These are phyloP conservation scores for Didymella segeticola DNA, from an alignment of 2,329 filamentous ascomycete genomes.

Conservation along the genomic window DNA sequence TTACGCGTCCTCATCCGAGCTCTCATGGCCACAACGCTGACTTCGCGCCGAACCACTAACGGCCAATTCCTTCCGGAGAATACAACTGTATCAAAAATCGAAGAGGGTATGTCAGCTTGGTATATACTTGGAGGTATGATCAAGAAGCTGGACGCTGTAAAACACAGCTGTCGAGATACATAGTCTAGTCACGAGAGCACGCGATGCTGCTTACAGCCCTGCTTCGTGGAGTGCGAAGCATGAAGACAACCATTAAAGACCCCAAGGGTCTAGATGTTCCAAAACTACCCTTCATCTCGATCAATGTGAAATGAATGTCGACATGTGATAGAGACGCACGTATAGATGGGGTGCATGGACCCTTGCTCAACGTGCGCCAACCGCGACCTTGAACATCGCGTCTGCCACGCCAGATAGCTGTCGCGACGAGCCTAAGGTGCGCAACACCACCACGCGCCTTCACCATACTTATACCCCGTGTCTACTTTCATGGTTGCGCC, in stretches of 20 bases:
- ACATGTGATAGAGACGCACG: slow-evolving; percentile 15
- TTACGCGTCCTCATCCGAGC: background rate
- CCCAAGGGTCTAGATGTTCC: background rate
- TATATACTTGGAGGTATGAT: too few species aligned
- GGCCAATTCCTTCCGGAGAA: too few species aligned
- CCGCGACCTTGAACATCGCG: slow-evolving; percentile 38
- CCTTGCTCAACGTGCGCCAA: slow-evolving; percentile 35
- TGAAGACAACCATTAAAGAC: background rate
- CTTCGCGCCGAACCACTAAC: too few species aligned
- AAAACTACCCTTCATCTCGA: background rate
- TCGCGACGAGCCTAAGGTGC: slow-evolving; percentile 34
- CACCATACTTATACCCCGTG: slow-evolving; percentile 2
- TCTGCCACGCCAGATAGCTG: slow-evolving; percentile 39
- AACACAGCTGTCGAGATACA: too few species aligned
- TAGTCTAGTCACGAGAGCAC: too few species aligned
- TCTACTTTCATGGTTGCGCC: slow-evolving; percentile 32
- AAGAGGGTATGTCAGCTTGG: too few species aligned
- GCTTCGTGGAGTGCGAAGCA: background rate
- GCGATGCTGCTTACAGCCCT: background rate
- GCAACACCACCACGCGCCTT: slow-evolving; percentile 22
- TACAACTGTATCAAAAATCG: too few species aligned
- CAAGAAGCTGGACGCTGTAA: too few species aligned
- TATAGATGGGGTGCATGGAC: slow-evolving; percentile 36
- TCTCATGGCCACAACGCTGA: background rate
- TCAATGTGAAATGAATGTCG: background rate